These are phyloP conservation scores for Sungouiozyma ichnusensis DNA, from an alignment of 805 yeast genomes.

Conservation along the genomic window DNA sequence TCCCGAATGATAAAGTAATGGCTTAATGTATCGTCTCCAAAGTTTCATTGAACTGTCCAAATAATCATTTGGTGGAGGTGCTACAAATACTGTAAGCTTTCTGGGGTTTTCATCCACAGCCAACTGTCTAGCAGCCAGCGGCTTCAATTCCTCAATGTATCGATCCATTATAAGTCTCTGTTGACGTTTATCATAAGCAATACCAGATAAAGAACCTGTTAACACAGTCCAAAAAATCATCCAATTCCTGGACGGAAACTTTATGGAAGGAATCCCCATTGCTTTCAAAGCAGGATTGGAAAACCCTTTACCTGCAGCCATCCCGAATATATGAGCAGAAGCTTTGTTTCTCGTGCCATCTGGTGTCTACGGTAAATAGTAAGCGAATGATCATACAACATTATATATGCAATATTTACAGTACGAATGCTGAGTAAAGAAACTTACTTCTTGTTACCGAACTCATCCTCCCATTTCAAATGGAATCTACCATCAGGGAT, in stretches of 20 bases:
- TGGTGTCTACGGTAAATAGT: too few relatives aligned
- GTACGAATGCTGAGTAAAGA: neutral
- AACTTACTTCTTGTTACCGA: constrained; percentile 1
- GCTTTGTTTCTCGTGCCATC: too few relatives aligned
- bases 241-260: constrained; percentile 90
- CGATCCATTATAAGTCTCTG: constrained; percentile 54
- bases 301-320: constrained; percentile 4
- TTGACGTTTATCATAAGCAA: constrained; percentile 65
- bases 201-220: constrained; percentile 60
- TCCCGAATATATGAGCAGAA: too few relatives aligned
- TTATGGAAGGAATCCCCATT: constrained; percentile 71
- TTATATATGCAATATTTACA: too few relatives aligned
- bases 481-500: constrained; percentile 67
- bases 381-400: too few relatives aligned
- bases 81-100: constrained; percentile 69
- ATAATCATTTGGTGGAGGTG: constrained; percentile 96
- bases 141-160: constrained; percentile 53
- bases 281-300: constrained; percentile 69
- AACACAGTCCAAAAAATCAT: constrained; percentile 71
- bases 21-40: constrained; percentile 75
- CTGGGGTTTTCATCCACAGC: constrained; percentile 50
- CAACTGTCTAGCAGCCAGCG: constrained; percentile 40
- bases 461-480: constrained; percentile 49
- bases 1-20: constrained; percentile 73
- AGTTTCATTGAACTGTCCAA: constrained; percentile 62